Percentiles rank a stretch among this genome's conserved stretches.
These are phyloP conservation scores for Mallotus repandus DNA, from an alignment of 441 rosid genomes.

Conservation along the genomic window DNA sequence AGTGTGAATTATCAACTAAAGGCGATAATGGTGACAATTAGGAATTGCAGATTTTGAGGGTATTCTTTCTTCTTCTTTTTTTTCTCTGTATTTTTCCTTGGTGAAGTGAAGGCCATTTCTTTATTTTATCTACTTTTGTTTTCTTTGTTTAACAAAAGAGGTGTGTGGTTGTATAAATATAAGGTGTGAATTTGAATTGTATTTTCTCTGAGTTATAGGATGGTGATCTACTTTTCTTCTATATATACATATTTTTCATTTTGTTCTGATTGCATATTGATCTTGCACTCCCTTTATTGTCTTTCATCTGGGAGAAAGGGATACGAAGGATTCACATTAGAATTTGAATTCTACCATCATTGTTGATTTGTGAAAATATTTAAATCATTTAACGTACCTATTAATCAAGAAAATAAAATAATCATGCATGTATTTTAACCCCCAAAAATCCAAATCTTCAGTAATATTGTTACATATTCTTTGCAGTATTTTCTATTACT, in stretches of 20 bases:
- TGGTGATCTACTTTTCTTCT: background rate
- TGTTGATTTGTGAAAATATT: too few species aligned
- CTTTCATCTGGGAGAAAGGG: too few species aligned
- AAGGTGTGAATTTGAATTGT: conserved; percentile 4
- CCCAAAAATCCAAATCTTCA: too few species aligned
- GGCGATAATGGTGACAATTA: background rate
- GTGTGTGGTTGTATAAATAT: background rate
- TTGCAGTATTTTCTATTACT: too few species aligned
- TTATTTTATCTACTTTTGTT: background rate
- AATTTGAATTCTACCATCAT: too few species aligned
- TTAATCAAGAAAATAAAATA: too few species aligned
- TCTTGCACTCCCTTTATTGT: background rate
- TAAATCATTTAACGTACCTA: too few species aligned
- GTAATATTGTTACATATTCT: too few species aligned
- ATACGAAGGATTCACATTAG: too few species aligned
- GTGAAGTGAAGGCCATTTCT: background rate
- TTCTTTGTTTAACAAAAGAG: background rate
- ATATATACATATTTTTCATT: background rate
- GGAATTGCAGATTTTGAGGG: background rate
- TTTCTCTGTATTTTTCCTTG: too few species aligned
- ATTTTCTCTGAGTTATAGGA: background rate
- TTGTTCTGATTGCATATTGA: background rate
- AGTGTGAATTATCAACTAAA: background rate
- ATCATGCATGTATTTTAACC: too few species aligned
- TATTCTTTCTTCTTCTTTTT: background rate